Conservation (phyloP, 306 rosid genomes). For the Vigna reflexopilosa region DNA sequence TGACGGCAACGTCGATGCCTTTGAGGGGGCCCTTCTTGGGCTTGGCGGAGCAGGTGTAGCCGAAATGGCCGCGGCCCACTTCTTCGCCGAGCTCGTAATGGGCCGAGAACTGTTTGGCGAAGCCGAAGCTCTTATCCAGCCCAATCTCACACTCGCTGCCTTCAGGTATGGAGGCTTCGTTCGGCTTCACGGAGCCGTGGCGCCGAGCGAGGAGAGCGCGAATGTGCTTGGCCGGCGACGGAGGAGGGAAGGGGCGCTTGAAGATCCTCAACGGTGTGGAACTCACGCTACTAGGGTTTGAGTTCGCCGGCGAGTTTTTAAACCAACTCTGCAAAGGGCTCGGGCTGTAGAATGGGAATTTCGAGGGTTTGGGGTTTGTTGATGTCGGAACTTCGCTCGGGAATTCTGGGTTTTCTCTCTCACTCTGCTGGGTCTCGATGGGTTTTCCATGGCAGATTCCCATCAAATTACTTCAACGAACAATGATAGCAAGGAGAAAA, state of each 20-base stretch:
- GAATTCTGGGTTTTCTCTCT: constrained; percentile 12
- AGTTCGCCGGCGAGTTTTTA: constrained; percentile 59
- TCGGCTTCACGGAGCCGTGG: constrained; percentile 74
- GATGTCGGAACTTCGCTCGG: neutral
- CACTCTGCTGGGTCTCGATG: constrained; percentile 22
- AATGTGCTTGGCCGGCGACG: constrained; percentile 82
- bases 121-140: constrained; percentile 69
- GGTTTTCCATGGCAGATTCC: constrained; percentile 34
- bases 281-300: constrained; percentile 47
- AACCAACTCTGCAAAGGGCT: constrained; percentile 69
- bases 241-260: constrained; percentile 79
- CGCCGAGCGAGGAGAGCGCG: constrained; percentile 72
- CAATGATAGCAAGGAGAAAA: neutral
- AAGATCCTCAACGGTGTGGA: constrained; percentile 67
- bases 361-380: constrained; percentile 5
- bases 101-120: constrained; percentile 52
- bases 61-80: constrained; percentile 85
- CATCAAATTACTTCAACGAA: neutral
- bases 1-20: constrained; percentile 76
- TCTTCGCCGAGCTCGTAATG: constrained; percentile 72
- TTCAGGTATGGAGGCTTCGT: constrained; percentile 72
- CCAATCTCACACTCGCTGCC: constrained; percentile 66
- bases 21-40: constrained; percentile 66
- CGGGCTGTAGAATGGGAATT: constrained; percentile 73
- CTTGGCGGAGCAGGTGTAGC: constrained; percentile 74